Evolutionary conservation across 768 basidiomycete genomes (phyloP).

Genomic region (Naganishia onofrii): DNA sequence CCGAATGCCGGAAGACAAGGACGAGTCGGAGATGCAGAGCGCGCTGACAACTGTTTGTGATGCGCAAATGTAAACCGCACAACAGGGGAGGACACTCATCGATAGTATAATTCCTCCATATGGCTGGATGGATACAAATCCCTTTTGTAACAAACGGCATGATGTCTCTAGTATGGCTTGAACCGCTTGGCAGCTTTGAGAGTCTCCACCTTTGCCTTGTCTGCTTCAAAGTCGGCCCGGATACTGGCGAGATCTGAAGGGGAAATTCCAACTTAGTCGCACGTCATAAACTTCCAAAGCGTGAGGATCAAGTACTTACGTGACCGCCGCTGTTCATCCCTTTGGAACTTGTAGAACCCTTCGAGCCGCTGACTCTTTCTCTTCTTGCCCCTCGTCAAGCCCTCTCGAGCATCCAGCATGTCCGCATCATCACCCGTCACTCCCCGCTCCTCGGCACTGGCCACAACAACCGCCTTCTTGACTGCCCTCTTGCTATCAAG

Average conservation of each 20-base stretch:
- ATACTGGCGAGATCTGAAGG: conserved; percentile 60
- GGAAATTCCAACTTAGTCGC: conserved; percentile 16
- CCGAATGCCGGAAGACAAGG: too few relatives aligned
- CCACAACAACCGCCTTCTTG: conserved; percentile 37
- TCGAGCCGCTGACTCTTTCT: conserved; percentile 56
- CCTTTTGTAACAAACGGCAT: too few relatives aligned
- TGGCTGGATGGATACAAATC: too few relatives aligned
- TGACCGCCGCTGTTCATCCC: conserved; percentile 80
- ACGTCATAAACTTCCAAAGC: conserved; percentile 35
- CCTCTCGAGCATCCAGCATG: conserved; percentile 42
- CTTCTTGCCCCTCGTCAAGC: conserved; percentile 64
- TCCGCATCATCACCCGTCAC: conserved; percentile 35
- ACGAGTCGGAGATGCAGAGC: too few relatives aligned
- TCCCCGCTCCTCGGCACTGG: conserved; percentile 35
- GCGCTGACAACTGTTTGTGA: too few relatives aligned
- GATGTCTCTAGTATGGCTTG: conserved; percentile 69
- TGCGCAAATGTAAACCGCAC: too few relatives aligned
- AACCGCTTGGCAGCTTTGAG: conserved; percentile 75
- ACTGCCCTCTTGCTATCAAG: conserved; percentile 39
- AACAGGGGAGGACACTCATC: too few relatives aligned
- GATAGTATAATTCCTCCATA: too few relatives aligned
- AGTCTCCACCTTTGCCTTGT: conserved; percentile 79
- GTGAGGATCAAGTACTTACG: conserved; percentile 56
- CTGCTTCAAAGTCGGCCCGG: conserved; percentile 78
- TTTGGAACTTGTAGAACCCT: conserved; percentile 85